Conservation (phyloP, 495 filamentous ascomycete genomes). For the Ramalina intermedia region DNA sequence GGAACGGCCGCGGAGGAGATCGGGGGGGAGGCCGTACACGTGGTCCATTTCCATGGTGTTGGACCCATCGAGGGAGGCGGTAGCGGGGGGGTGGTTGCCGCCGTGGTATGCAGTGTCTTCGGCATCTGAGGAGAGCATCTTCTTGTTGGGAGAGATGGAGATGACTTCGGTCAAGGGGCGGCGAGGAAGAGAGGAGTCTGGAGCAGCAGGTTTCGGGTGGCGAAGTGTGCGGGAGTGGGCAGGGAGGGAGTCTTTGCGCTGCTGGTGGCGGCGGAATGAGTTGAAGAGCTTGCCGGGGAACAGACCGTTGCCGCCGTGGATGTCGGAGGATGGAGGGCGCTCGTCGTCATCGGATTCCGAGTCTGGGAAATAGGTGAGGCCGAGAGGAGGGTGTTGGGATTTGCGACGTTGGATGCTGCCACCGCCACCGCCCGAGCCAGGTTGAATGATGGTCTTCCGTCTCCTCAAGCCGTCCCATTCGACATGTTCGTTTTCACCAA, state of each 20-base stretch:
- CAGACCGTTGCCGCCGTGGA: constrained; percentile 12
- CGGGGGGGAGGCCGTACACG: constrained; percentile 15
- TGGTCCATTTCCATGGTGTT: constrained; percentile 20
- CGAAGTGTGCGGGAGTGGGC: neutral
- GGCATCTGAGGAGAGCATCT: constrained; percentile 11
- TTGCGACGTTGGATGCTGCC: constrained; percentile 24
- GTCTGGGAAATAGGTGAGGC: constrained; percentile 74
- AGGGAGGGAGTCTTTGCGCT: constrained; percentile 17
- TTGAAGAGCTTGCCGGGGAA: constrained; percentile 35
- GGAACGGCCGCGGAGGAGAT: constrained; percentile 1
- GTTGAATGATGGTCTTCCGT: constrained; percentile 55
- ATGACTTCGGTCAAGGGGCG: constrained; percentile 41
- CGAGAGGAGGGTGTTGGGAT: constrained; percentile 64
- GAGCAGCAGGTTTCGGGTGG: constrained; percentile 10
- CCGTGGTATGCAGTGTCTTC: constrained; percentile 32
- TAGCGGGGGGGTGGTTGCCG: constrained; percentile 22
- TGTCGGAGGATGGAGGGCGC: constrained; percentile 18
- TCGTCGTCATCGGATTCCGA: constrained; percentile 32
- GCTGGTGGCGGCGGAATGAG: constrained; percentile 39
- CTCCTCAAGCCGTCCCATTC: constrained; percentile 92
- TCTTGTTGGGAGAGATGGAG: constrained; percentile 31
- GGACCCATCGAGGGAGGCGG: neutral
- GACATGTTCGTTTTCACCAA: constrained; percentile 59
- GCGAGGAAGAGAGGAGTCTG: neutral
- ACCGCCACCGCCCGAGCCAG: constrained; percentile 24